Base-by-base conservation (phyloP, 2,329 filamentous ascomycete genomes). In the Chaetothyriales sp. region DNA sequence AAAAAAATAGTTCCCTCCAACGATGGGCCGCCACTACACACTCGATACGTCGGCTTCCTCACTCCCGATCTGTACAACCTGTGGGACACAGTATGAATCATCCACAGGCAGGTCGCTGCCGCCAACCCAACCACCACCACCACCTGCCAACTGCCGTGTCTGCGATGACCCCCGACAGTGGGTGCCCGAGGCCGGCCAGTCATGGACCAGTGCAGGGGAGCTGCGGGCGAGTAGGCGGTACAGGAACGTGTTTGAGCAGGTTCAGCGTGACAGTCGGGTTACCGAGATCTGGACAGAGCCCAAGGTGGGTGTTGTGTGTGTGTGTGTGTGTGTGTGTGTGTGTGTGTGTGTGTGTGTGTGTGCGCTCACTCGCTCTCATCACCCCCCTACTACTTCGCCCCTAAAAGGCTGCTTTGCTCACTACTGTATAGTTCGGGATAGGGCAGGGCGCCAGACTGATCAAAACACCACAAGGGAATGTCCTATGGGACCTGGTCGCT, bases 401-500 rank as follows among this genome's bases (percentile, higher is more conserved):
- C n/a, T n/a, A n/a, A n/a, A n/a, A n/a, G 22, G 22, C 22, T 25
- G 22, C 22, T 25, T 25, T n/a, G n/a, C n/a, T n/a, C n/a, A 25
- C 22, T 25, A 25, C 22, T 25, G 22, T 25, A 25, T 44, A 81
- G 63, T 68, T 88, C 53, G 85, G 72, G 49, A 92, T 92, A 55
- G 85, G 85, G 1, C 81, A 92, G 65, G 75, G 86, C 28, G 80
- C 80, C 18, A 74, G 88, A 46, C 69, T 93, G 1, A 68, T 90
- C 10, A 71, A 74, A 47, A 86, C 83, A 0, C 70, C 76, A 0
- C 52, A 65, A 0, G 84, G 85, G 0, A 89, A 89, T 62, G 66
- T 92, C 1, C 75, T 92, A 1, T 93, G 86, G 86, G 86, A 92
- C 65, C 80, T 83, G 55, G 70, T 92, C 51, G 75, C 84, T 0